Percentiles rank a stretch among this genome's conserved stretches.
Evolutionary conservation across 352 stramenopile genomes (phyloP).

Genomic region (Pythium pyrilobum): DNA sequence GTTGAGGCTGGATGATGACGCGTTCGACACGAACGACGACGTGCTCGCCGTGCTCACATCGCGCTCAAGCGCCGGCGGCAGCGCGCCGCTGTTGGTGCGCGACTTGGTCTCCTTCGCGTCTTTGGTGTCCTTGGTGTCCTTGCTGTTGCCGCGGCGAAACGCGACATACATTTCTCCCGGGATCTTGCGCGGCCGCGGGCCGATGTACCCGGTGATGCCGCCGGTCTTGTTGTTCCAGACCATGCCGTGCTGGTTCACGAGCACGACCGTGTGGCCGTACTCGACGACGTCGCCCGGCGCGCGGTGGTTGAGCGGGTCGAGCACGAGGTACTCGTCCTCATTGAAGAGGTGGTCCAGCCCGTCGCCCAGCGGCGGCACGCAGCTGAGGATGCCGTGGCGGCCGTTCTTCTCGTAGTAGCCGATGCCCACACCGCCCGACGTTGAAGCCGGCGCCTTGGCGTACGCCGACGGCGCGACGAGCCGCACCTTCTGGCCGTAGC

Average conservation of each 20-base stretch:
- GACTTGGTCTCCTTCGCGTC: neutral
- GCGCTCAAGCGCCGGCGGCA: neutral
- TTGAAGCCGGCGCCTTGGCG: constrained; percentile 7
- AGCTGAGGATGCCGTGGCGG: constrained; percentile 77
- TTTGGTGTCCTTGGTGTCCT: constrained; percentile 11
- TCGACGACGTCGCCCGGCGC: constrained; percentile 43
- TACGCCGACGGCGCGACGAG: constrained; percentile 58
- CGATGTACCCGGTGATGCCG: constrained; percentile 82
- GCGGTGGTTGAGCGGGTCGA: constrained; percentile 52
- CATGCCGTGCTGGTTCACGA: constrained; percentile 80
- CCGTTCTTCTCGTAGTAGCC: constrained; percentile 87
- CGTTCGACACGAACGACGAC: constrained; percentile 15
- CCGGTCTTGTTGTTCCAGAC: constrained; percentile 89
- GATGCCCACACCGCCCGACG: constrained; percentile 33
- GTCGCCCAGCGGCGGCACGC: constrained; percentile 71
- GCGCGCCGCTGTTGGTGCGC: neutral
- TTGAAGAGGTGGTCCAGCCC: constrained; percentile 69
- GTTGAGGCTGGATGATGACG: constrained; percentile 7
- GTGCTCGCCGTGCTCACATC: constrained; percentile 10
- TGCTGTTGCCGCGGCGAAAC: constrained; percentile 32
- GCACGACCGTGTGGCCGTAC: constrained; percentile 70
- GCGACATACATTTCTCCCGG: constrained; percentile 74
- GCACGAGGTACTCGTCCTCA: constrained; percentile 76
- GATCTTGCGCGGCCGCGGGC: constrained; percentile 56
- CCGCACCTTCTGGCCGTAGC: constrained; percentile 67